Percentiles rank a stretch among this genome's conserved stretches.
phyloP scores from a whole-genome alignment of 2,329 filamentous ascomycete genomes.

The Cladosporium velox region DNA sequence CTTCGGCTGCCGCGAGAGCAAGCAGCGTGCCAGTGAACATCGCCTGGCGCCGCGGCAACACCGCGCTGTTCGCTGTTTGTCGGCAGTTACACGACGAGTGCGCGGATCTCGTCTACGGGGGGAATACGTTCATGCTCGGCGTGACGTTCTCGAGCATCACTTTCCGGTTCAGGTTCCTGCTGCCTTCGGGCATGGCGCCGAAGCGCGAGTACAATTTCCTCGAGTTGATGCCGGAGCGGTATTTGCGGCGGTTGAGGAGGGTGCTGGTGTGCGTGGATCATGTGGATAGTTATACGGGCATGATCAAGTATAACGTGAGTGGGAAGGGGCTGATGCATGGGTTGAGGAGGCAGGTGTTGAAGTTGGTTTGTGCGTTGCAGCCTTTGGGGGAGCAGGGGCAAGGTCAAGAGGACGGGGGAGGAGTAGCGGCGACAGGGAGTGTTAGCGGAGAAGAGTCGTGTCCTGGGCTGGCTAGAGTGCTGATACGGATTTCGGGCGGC shows the following conservation, averaged over 20 bases:
- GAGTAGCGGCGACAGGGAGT: not conserved
- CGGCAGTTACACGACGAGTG: slow-evolving; percentile 49
- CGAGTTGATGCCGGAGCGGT: slow-evolving; percentile 44
- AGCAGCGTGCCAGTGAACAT: slow-evolving; percentile 25
- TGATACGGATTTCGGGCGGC: slow-evolving; percentile 35
- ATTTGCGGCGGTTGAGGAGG: slow-evolving; percentile 45
- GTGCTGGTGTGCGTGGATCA: slow-evolving; percentile 50
- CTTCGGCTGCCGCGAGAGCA: not conserved
- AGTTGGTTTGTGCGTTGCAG: slow-evolving; percentile 43
- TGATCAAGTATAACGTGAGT: slow-evolving; percentile 55
- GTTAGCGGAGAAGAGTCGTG: not conserved
- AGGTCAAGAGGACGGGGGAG: slow-evolving; percentile 10
- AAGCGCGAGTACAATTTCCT: slow-evolving; percentile 45
- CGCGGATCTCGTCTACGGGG: slow-evolving; percentile 46
- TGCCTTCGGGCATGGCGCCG: slow-evolving; percentile 44
- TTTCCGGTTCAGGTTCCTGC: slow-evolving; percentile 48
- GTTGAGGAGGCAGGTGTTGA: slow-evolving; percentile 43
- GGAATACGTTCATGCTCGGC: slow-evolving; percentile 49
- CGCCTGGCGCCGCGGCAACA: slow-evolving; percentile 48
- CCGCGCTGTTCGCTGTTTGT: slow-evolving; percentile 42
- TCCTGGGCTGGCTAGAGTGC: slow-evolving; percentile 27
- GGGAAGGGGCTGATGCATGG: slow-evolving; percentile 48
- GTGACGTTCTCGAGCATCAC: slow-evolving; percentile 46
- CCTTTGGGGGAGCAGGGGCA: slow-evolving; percentile 22
- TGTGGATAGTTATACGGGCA: slow-evolving; percentile 52